Conservation (phyloP, 1,139 yeast genomes). For the Pichia inconspicua region DNA sequence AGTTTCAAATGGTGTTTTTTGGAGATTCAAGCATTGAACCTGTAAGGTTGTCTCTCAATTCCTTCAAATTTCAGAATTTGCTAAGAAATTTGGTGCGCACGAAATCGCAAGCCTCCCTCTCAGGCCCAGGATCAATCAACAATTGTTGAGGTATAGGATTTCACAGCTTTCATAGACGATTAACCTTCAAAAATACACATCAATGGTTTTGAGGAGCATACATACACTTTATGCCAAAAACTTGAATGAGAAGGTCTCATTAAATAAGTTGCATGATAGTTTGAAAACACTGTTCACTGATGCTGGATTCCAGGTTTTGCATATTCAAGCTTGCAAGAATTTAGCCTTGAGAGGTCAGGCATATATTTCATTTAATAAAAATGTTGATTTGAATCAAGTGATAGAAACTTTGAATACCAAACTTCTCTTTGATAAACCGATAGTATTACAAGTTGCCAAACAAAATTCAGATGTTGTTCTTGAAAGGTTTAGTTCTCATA, state of each 20-base stretch:
- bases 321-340: slow-evolving; percentile 54
- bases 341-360: slow-evolving; percentile 77
- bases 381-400: slow-evolving; percentile 34
- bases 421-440: slow-evolving; percentile 46
- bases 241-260: slow-evolving; percentile 61
- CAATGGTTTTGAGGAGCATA: background rate
- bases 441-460: slow-evolving; percentile 39
- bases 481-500: slow-evolving; percentile 6
- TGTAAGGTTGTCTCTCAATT: no score
- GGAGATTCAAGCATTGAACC: no score
- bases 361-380: slow-evolving; percentile 54
- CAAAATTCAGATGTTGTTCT: slow-evolving; percentile 42
- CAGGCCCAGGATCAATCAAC: no score
- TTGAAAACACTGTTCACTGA: slow-evolving; percentile 35
- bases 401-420: slow-evolving; percentile 35
- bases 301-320: slow-evolving; percentile 43
- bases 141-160: no score
- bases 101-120: no score
- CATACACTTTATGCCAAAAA: slow-evolving; percentile 55
- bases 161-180: no score
- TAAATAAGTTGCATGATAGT: slow-evolving; percentile 40
- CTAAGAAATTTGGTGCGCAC: no score
- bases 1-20: no score
- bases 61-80: no score
- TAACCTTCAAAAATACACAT: background rate